Base-by-base conservation (phyloP, 495 filamentous ascomycete species). In the Aspergillus haitiensis region DNA sequence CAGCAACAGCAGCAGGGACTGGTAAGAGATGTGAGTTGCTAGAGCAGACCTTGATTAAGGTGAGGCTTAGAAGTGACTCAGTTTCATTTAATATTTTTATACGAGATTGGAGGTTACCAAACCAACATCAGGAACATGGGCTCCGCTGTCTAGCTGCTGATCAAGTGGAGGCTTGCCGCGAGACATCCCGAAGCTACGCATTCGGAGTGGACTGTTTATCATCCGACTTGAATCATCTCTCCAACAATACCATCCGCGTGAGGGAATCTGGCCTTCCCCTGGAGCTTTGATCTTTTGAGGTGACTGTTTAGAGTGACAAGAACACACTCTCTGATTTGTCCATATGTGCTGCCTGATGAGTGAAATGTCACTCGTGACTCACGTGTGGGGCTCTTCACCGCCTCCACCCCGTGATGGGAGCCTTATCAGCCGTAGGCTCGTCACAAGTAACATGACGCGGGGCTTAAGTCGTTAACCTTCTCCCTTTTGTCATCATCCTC, bases 331-430 rank as follows among this genome's bases (percentile, higher is more conserved):
- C 48, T 51, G 48, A 51, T 51, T 51, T 8, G 48, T 15, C 48
- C 12, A 51, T 51, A 15, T 12, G 21, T 51, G 48, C 48, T 51
- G 48, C 27, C 40, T 45, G 27, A 47, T 18, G 11, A 40, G 40
- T 44, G 45, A 60, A 64, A 55, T 13, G 21, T 27, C 61, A 58
- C 64, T 48, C 55, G 33, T 69, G 64, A 66, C 67, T 64, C 61
- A 69, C 62, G 64, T 69, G 61, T 62, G 61, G 67, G 58, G 61
- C 61, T 36, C 12, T 39, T 75, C 68, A 73, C 75, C 73, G 73
- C 72, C 73, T 67, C 60, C 51, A 31, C 64, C 67, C 65, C 67
- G 71, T 73, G 70, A 73, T 73, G 56, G 60, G 42, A 56, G 51
- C 56, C 65, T 68, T 68, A 67, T 67, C 64, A 66, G 61, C 47